These are phyloP conservation scores for Penicillium expansum DNA, from an alignment of 2,329 filamentous ascomycete genomes.

Conservation along the genomic window DNA sequence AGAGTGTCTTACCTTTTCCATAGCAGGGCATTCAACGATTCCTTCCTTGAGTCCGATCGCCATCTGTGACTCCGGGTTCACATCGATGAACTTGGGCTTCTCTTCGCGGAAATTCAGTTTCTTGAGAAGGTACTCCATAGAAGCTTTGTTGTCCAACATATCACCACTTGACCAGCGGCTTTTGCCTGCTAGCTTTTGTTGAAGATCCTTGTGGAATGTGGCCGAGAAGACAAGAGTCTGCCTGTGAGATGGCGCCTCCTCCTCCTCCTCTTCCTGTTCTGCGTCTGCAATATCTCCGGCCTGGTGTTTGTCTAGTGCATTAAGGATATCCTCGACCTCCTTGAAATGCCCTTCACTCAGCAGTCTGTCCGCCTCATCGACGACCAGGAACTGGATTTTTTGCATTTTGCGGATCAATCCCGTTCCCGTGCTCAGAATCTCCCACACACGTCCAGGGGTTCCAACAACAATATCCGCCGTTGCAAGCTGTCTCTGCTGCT, in stretches of 20 bases:
- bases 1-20: constrained; percentile 69
- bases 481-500: constrained; percentile 81
- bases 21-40: constrained; percentile 84
- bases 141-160: constrained; percentile 70
- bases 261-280: constrained; percentile 42
- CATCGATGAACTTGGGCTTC: constrained; percentile 85
- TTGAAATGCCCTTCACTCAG: constrained; percentile 94
- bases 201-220: constrained; percentile 86
- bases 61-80: constrained; percentile 87
- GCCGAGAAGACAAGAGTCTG: constrained; percentile 97
- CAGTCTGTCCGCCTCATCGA: constrained; percentile 91
- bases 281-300: constrained; percentile 34
- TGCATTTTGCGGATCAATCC: constrained; percentile 69
- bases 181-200: constrained; percentile 85
- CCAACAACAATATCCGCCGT: constrained; percentile 90
- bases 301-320: constrained; percentile 67
- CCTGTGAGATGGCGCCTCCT: constrained; percentile 48
- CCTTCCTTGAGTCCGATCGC: constrained; percentile 82
- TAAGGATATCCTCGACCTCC: constrained; percentile 84
- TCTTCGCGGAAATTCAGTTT: constrained; percentile 84
- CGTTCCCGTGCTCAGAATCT: constrained; percentile 75
- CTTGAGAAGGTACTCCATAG: constrained; percentile 88
- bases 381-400: constrained; percentile 74
- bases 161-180: constrained; percentile 56
- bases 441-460: constrained; percentile 91